Conservation (phyloP, 148 eudicot genomes). For the Suaeda aralocaspica region DNA sequence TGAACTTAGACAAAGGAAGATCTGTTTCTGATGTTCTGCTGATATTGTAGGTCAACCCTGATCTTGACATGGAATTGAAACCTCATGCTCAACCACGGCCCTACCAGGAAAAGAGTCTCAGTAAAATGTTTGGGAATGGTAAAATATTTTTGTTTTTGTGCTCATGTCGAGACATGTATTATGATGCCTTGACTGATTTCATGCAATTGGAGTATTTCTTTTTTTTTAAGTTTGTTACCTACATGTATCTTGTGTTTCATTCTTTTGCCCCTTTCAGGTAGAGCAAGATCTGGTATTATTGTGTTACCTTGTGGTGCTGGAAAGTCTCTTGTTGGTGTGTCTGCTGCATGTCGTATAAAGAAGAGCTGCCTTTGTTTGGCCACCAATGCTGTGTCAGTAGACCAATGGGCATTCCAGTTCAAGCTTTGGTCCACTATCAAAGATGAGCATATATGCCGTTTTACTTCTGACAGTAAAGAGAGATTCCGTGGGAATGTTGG, state of each 20-base stretch:
- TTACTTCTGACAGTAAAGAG: constrained; percentile 97
- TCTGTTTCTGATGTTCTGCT: constrained; percentile 10
- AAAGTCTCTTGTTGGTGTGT: constrained; percentile 96
- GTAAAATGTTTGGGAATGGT: constrained; percentile 99
- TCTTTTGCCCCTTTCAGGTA: constrained; percentile 53
- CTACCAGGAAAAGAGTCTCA: constrained; percentile 95
- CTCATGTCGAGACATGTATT: neutral
- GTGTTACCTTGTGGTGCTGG: constrained; percentile 99
- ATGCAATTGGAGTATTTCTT: neutral
- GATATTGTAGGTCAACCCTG: constrained; percentile 78
- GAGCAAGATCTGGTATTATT: constrained; percentile 97
- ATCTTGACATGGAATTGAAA: constrained; percentile 95
- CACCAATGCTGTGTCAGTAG: constrained; percentile 96
- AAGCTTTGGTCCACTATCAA: constrained; percentile 94
- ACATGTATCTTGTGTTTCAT: neutral
- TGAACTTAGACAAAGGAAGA: neutral
- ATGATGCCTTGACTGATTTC: neutral
- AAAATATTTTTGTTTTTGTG: constrained; percentile 19
- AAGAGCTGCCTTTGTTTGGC: constrained; percentile 98
- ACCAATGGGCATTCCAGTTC: constrained; percentile 99
- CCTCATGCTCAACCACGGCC: constrained; percentile 99
- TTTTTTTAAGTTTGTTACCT: neutral
- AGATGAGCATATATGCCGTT: constrained; percentile 90
- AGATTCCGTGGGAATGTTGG: constrained; percentile 91
- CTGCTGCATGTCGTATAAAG: constrained; percentile 89